phyloP scores from a whole-genome alignment of 192 early-diverging fungal genomes.

The Rhizophagus clarus region DNA sequence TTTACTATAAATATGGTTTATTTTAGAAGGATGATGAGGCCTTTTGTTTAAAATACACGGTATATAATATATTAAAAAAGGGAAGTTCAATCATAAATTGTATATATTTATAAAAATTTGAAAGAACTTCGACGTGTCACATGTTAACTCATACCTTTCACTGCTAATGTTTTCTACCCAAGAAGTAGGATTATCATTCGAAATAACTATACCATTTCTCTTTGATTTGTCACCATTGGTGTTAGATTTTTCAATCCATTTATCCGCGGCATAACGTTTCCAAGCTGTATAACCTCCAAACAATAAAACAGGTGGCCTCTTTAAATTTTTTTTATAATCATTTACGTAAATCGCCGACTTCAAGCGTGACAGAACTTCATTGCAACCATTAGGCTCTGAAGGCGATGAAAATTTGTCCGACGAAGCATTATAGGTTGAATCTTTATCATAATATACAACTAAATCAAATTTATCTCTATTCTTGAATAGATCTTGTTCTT shows the following conservation, averaged over 20 bases:
- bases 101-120: not conserved
- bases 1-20: not conserved
- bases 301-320: conserved; percentile 66
- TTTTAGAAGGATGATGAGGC: not conserved
- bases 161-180: not conserved
- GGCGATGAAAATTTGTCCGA: conserved; percentile 19
- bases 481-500: conserved; percentile 67
- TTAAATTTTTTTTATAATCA: conserved; percentile 56
- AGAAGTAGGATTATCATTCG: not conserved
- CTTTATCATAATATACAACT: conserved; percentile 72
- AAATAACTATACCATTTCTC: conserved; percentile 34
- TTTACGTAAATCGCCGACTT: conserved; percentile 63
- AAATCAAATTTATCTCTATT: conserved; percentile 68
- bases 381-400: not conserved
- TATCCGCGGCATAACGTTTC: conserved; percentile 53
- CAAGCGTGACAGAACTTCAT: conserved; percentile 44
- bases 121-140: no score
- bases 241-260: conserved; percentile 40
- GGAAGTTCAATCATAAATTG: not conserved
- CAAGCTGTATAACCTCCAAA: conserved; percentile 83
- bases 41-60: not conserved
- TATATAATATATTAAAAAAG: no score
- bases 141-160: not conserved
- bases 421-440: conserved; percentile 39
- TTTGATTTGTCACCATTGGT: conserved; percentile 29